A percentile compares a stretch with the other conserved stretches of the same genome.
Evolutionary conservation across 2,329 filamentous ascomycete genomes (phyloP).

Genomic region (Sphaceloma murrayae): DNA sequence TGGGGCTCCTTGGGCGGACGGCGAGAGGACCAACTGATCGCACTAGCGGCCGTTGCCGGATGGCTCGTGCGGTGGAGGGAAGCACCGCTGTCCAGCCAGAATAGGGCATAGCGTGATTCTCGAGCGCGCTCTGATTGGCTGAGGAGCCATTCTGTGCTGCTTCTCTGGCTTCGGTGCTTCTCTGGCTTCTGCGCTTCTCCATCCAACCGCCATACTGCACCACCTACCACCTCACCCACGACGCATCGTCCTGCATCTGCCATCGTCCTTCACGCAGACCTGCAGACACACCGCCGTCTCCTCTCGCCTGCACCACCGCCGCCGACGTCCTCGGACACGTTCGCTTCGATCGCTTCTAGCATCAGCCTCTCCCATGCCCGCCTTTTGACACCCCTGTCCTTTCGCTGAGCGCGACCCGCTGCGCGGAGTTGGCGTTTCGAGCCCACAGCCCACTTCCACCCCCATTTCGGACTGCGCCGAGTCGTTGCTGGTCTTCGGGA

Average conservation of each 20-base stretch:
- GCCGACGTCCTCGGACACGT: constrained; percentile 7
- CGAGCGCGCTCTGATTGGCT: not conserved
- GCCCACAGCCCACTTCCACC: constrained; percentile 6
- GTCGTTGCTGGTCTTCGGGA: constrained; percentile 2
- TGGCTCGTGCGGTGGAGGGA: constrained; percentile 14
- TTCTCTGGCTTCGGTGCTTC: constrained; percentile 14
- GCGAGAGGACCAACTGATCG: constrained; percentile 11
- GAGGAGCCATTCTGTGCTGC: constrained; percentile 4
- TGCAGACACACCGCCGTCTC: constrained; percentile 10
- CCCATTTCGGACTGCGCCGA: constrained; percentile 4
- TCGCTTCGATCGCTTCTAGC: constrained; percentile 11
- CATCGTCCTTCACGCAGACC: constrained; percentile 2
- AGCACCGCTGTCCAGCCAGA: constrained; percentile 8
- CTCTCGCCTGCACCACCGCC: constrained; percentile 11
- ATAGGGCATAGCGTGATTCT: constrained; percentile 6
- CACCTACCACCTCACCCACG: constrained; percentile 1
- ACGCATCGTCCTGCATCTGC: constrained; percentile 13
- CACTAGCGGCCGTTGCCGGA: constrained; percentile 17
- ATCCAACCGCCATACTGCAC: constrained; percentile 11
- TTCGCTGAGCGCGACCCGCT: constrained; percentile 17
- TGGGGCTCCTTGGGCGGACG: not conserved
- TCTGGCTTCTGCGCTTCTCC: constrained; percentile 15
- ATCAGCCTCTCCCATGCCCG: constrained; percentile 11
- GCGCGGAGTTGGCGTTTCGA: constrained; percentile 16
- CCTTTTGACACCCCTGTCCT: constrained; percentile 15